Percentiles rank a stretch among this genome's conserved stretches.
These are phyloP conservation scores for Leccinum disarticulatum DNA, from an alignment of 768 basidiomycete species.

Conservation along the genomic window DNA sequence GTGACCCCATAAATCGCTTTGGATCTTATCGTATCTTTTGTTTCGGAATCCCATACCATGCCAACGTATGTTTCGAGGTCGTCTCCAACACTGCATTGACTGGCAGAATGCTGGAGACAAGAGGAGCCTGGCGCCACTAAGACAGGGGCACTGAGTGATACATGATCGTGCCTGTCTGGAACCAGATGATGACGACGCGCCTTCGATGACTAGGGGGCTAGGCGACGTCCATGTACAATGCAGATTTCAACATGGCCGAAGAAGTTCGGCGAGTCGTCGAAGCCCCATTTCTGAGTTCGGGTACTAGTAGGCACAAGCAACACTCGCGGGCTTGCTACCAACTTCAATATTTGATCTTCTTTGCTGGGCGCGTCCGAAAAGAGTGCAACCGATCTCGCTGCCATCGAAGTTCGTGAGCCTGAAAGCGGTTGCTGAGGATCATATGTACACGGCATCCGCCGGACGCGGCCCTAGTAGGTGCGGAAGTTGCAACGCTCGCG, in stretches of 20 bases:
- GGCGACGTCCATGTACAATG: slow-evolving; percentile 32
- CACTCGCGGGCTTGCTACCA: slow-evolving; percentile 36
- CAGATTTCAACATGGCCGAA: slow-evolving; percentile 37
- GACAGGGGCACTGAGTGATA: slow-evolving; percentile 36
- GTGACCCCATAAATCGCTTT: slow-evolving; percentile 47
- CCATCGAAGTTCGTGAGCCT: no score
- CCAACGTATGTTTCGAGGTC: slow-evolving; percentile 29
- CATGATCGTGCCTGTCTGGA: slow-evolving; percentile 42
- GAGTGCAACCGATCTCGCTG: no score
- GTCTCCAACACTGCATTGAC: slow-evolving; percentile 35
- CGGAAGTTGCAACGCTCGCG: neutral
- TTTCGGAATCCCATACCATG: slow-evolving; percentile 50
- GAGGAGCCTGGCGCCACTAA: slow-evolving; percentile 11
- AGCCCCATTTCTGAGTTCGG: no score
- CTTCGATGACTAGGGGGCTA: slow-evolving; percentile 12
- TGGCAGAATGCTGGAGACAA: slow-evolving; percentile 34
- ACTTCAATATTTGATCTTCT: slow-evolving; percentile 26
- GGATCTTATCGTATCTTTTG: slow-evolving; percentile 49
- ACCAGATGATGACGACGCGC: slow-evolving; percentile 36
- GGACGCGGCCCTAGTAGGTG: neutral
- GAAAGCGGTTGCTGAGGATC: no score
- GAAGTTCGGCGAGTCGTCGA: no score
- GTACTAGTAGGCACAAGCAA: neutral
- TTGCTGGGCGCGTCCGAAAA: slow-evolving; percentile 44
- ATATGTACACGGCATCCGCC: neutral